Evolutionary conservation across 331 rosid species (phyloP), one percentile per base, ranked within the genome.

Genomic region (Spiraea crenata): DNA sequence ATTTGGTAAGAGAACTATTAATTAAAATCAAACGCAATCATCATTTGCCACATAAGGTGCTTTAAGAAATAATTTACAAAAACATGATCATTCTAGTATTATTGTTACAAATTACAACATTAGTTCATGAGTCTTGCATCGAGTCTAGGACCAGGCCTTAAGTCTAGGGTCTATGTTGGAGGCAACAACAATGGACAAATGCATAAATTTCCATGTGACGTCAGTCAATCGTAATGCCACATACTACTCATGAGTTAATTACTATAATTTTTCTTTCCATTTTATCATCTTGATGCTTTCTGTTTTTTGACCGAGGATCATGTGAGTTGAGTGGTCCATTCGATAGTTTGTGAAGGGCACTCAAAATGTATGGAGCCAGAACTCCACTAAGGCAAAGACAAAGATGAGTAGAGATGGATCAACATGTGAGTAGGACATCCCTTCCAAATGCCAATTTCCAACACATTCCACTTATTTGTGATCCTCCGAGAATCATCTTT

Each of bases 311-410:
- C 16, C 41, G 63, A 65, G 25, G 62, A 57, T 34, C 80, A 73
- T 79, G 84, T 80, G 56, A 25, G 31, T 25, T 25, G 84, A 79
- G 81, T 81, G 84, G 89, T 85, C 85, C 89, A 80, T 79, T 67
- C 56, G 39, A 20, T 44, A n/a, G 74, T 70, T 45, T 71, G 31
- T 25, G 3, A 69, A 77, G 78, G 73, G 78, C 48, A 25, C 35
- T 76, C 77, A 63, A n/a, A 81, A 73, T 39, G 72, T 42, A 72
- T 77, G 82, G 81, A 65, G 84, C 76, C 72, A 63, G 67, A 82
- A 80, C 77, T 65, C 78, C 86, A 74, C 79, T 49, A 8, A 58
- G 25, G 46, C 75, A 72, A 71, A 74, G 89, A 76, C 83, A 83
- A 77, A 68, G 68, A 68, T 10, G 20, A 52, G 70, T 66, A 31